Conservation (phyloP, 2,329 filamentous ascomycete species). For the Xylaria sp. region DNA sequence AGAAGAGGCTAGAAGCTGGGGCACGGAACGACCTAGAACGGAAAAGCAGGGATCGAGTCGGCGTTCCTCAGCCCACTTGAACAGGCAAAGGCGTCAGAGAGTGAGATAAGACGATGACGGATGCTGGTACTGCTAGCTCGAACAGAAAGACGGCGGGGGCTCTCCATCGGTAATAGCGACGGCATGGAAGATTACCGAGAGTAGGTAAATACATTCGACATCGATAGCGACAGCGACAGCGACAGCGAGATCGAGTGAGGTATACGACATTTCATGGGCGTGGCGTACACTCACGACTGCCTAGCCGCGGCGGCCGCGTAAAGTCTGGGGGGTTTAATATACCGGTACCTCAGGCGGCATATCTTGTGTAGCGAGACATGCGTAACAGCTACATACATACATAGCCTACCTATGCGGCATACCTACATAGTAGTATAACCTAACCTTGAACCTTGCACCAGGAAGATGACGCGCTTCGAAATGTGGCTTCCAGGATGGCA, state of each 20-base stretch:
- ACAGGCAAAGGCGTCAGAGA: conserved; percentile 10
- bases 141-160: neutral
- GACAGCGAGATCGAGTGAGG: no score
- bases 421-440: neutral
- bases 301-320: conserved; percentile 37
- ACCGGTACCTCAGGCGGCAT: conserved; percentile 14
- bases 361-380: conserved; percentile 19
- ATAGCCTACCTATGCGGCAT: neutral
- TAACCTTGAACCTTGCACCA: neutral
- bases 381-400: conserved; percentile 7
- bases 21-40: conserved; percentile 24
- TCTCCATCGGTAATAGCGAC: conserved; percentile 6
- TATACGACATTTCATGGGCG: neutral
- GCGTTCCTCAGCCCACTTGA: conserved; percentile 20
- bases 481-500: conserved; percentile 7
- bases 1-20: conserved; percentile 18
- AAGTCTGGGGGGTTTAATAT: conserved; percentile 24
- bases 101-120: conserved; percentile 29
- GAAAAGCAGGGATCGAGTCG: conserved; percentile 22
- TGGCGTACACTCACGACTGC: conserved; percentile 8
- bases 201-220: conserved; percentile 10
- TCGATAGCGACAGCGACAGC: neutral
- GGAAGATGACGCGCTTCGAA: conserved; percentile 29
- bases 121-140: neutral
- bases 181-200: conserved; percentile 26